Percentiles rank a stretch among this genome's conserved stretches.
phyloP scores from a whole-genome alignment of 2,329 filamentous ascomycete species.

The Beauveria asiatica region DNA sequence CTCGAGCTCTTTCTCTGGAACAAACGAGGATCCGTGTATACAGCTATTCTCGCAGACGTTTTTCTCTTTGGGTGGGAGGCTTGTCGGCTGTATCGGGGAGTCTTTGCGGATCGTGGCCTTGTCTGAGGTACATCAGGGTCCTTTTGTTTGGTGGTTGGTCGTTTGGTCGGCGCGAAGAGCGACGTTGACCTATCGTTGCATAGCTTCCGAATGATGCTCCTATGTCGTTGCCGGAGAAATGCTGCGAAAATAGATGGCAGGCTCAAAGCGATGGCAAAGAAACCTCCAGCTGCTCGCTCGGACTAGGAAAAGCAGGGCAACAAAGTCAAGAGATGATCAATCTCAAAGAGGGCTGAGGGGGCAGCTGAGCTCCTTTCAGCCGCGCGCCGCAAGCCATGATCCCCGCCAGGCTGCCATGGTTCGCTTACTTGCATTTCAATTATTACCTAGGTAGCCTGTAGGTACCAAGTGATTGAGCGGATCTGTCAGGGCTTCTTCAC shows the following conservation, averaged over 20 bases:
- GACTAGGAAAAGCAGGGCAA: too few species aligned
- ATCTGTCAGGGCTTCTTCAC: neutral
- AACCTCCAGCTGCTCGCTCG: too few species aligned
- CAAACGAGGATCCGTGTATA: too few species aligned
- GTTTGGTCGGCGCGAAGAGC: neutral
- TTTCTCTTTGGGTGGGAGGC: too few species aligned
- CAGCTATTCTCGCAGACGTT: too few species aligned
- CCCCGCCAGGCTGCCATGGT: neutral
- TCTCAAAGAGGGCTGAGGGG: neutral
- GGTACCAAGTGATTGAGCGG: too few species aligned
- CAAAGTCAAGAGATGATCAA: neutral
- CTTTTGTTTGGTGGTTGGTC: neutral
- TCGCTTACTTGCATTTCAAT: neutral
- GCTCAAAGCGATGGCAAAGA: too few species aligned
- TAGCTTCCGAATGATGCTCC: neutral
- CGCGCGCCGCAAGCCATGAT: neutral
- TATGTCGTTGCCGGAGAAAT: neutral
- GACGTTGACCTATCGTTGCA: neutral
- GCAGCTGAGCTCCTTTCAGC: slow-evolving; percentile 9
- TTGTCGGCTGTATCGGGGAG: too few species aligned
- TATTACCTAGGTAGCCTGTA: too few species aligned
- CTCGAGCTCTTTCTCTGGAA: too few species aligned
- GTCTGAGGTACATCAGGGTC: neutral
- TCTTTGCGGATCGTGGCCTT: neutral
- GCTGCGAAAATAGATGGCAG: neutral